Base-by-base conservation (phyloP, 1,284 basidiomycete genomes). In the Trametes polyzona region DNA sequence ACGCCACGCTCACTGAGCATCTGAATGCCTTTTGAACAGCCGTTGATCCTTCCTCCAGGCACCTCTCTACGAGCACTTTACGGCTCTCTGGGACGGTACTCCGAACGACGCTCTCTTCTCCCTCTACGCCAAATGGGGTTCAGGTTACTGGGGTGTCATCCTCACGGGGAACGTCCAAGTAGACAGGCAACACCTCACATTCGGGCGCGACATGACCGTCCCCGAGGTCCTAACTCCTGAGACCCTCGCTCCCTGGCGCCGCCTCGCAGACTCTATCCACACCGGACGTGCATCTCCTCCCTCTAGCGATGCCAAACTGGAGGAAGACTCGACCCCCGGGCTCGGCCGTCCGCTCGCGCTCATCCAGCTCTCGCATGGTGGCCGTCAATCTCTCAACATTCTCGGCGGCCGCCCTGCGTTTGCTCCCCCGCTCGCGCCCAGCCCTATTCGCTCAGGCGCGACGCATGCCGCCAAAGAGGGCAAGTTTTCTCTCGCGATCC, bases 161-260 rank as follows among this genome's bases (percentile, higher is more conserved):
- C 76, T 96, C 48, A 95, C 95, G 0, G 95, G 96, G 16, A 98
- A 98, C 66, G 83, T 95, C 1, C 90, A 92, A 64, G 86, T 98
- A 29, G 85, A 86, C 42, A 67, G 69, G 0, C 71, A 78, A 0
- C 93, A 96, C 69, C 80, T 96, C 1, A 82, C 89, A 0, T 80
- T 95, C 9, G 94, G 93, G 1, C 84, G 92, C 58, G 96, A 98
- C 69, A 76, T 95, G 17, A 73, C 85, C 5, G 66, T 95, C 0
- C 90, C 91, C 0, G 59, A 67, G 11, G 55, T 62, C 2, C 61
- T 83, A 48, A 72, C 73, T n/a, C 72, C 77, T 10, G 72, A 74
- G 29, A 73, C 75, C 0, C 57, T 85, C 3, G 68, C 69, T 9
- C 81, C 84, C 0, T 95, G 87, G 70, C 72, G 68, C 51, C 63